Percentiles rank a stretch among this genome's conserved stretches.
phyloP scores from a whole-genome alignment of 306 rosid species.

The Mimosa bimucronata region DNA sequence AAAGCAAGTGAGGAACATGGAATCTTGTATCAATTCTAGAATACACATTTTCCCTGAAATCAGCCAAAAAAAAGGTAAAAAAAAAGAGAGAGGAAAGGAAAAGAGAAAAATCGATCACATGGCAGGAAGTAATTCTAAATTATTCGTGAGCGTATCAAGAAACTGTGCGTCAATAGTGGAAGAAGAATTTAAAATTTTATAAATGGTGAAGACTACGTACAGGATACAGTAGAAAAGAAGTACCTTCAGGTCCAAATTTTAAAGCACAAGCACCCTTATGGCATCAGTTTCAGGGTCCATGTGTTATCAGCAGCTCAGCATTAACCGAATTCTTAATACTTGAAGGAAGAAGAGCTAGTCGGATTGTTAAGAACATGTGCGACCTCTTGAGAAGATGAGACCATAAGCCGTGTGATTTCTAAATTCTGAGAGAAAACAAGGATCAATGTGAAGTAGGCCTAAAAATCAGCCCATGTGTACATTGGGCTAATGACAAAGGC shows the following conservation, averaged over 20 bases:
- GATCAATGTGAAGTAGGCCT: not conserved
- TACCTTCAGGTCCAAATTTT: not conserved
- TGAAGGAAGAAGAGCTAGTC: not conserved
- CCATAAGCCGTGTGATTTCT: not conserved
- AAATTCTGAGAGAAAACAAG: not conserved
- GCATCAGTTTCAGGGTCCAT: not conserved
- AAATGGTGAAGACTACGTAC: constrained; percentile 4
- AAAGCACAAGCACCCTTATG: constrained; percentile 22
- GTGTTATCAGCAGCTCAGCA: constrained; percentile 10
- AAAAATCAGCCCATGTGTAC: not conserved
- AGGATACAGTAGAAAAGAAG: constrained; percentile 3
- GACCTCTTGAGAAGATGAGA: too few relatives aligned
- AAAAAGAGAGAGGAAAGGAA: not conserved
- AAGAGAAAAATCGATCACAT: not conserved
- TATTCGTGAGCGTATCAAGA: not conserved
- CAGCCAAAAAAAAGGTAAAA: not conserved
- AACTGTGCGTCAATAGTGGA: not conserved
- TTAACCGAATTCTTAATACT: not conserved
- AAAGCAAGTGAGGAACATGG: constrained; percentile 10
- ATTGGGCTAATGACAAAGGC: not conserved
- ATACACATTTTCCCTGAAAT: not conserved
- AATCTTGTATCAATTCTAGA: constrained; percentile 18
- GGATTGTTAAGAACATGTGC: too few relatives aligned
- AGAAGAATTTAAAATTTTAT: not conserved
- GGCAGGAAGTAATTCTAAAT: not conserved